Base-by-base conservation (phyloP, 768 basidiomycete genomes). In the Clitopilus passeckerianus region DNA sequence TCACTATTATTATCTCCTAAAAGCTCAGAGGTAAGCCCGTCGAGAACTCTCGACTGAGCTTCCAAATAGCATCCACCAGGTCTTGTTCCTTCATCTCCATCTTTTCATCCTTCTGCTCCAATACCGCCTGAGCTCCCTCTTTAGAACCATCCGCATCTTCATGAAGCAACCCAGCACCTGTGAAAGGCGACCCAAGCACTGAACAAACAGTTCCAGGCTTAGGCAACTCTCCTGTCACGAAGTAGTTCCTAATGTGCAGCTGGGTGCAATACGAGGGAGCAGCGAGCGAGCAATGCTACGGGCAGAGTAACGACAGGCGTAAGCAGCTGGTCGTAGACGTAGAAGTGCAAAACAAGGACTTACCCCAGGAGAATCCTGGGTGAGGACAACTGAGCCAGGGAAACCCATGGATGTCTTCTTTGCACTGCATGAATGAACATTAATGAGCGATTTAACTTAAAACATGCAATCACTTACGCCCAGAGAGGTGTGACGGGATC, bases 291-390 rank as follows among this genome's bases (percentile, higher is more conserved):
- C 65, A 66, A 43, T 71, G 68, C 67, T 71, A n/a, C 14, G 54
- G 37, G 18, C 15, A 22, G n/a, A 12, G 20, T 30, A 6, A n/a
- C n/a, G n/a, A n/a, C n/a, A 24, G 9, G 37, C 35, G 55, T 30
- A 59, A 44, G 12, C 3, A 41, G 5, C n/a, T 9, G 10, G 10
- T 30, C 5, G 37, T 6, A 44, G 6, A 15, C 1, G 22, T 3
- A 34, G 10, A 34, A 27, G n/a, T 57, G 34, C 54, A 59, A 54
- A 22, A 20, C 22, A n/a, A 22, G 12, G 22, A 65, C 72, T 23
- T 65, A 80, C 77, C 6, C 78, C 77, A 12, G 72, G 63, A 7
- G 75, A 76, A 23, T 78, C 74, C 59, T 79, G 77, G 6, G 74
- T 77, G 18, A 80, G 64, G 12, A 80, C 75, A 15, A 75, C 72